Evolutionary conservation across 2,329 filamentous ascomycete species (phyloP).

Genomic region (Trichoderma sp.): DNA sequence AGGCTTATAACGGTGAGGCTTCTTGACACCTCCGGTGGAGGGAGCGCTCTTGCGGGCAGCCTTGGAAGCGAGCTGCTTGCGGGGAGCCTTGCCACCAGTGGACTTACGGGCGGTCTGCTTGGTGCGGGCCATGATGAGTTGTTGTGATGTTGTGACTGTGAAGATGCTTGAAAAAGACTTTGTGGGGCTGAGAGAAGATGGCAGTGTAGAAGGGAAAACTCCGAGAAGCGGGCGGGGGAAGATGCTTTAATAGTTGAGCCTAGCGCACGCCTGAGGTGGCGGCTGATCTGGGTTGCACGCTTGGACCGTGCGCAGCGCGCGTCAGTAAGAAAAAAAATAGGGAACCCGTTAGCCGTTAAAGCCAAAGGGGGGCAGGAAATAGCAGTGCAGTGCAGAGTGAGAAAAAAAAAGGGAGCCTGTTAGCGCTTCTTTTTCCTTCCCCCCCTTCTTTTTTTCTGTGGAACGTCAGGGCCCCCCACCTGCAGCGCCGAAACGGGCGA

Average conservation of each 20-base stretch:
- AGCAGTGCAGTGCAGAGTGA: background rate
- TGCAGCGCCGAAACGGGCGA: background rate
- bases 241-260: slow-evolving; percentile 42
- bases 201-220: slow-evolving; percentile 45
- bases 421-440: background rate
- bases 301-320: slow-evolving; percentile 28
- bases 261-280: slow-evolving; percentile 30
- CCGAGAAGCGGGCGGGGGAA: slow-evolving; percentile 43
- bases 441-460: background rate
- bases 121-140: slow-evolving; percentile 59
- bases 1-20: slow-evolving; percentile 87
- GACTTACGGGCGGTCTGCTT: slow-evolving; percentile 73
- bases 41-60: slow-evolving; percentile 97
- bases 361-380: background rate
- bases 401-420: slow-evolving; percentile 25
- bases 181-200: slow-evolving; percentile 31
- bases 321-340: slow-evolving; percentile 19
- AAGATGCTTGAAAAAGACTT: slow-evolving; percentile 25
- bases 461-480: background rate
- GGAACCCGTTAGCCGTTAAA: background rate
- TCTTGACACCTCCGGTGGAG: slow-evolving; percentile 95
- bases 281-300: slow-evolving; percentile 38
- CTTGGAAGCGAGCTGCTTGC: slow-evolving; percentile 99
- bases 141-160: slow-evolving; percentile 34
- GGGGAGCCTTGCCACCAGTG: slow-evolving; percentile 74